phyloP scores from a whole-genome alignment of 1,284 basidiomycete genomes.

The Apiotrichum gamsii region DNA sequence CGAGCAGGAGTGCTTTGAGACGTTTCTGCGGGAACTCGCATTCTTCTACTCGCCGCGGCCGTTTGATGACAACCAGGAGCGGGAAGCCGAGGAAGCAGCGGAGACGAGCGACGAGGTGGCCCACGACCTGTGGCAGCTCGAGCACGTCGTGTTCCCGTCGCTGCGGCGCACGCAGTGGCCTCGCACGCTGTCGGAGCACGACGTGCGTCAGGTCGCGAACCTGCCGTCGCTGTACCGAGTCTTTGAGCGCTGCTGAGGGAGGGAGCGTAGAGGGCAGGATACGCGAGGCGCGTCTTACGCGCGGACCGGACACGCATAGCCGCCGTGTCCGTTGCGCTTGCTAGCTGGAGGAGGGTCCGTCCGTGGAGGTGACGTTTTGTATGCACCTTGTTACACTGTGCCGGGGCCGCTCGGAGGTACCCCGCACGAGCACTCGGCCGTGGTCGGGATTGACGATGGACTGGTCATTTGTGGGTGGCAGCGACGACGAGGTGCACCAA shows the following conservation, averaged over 20 bases:
- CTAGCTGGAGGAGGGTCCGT: background rate
- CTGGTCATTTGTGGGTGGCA: no score
- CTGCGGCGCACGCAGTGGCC: slow-evolving; percentile 56
- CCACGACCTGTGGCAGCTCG: slow-evolving; percentile 71
- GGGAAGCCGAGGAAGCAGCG: slow-evolving; percentile 2
- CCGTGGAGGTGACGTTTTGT: no score
- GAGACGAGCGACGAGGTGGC: slow-evolving; percentile 37
- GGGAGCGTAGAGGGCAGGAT: no score
- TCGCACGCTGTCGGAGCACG: slow-evolving; percentile 2
- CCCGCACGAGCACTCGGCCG: background rate
- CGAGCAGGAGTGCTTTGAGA: slow-evolving; percentile 78
- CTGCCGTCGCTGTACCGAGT: slow-evolving; percentile 82
- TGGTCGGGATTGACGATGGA: slow-evolving; percentile 1
- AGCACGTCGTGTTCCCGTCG: slow-evolving; percentile 79
- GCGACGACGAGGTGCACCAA: no score
- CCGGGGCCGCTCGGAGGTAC: background rate
- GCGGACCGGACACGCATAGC: no score
- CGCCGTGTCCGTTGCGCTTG: background rate
- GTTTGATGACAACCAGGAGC: slow-evolving; percentile 20
- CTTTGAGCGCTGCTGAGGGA: slow-evolving; percentile 83
- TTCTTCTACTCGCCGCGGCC: slow-evolving; percentile 76
- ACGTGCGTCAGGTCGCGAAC: slow-evolving; percentile 78
- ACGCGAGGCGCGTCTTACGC: no score
- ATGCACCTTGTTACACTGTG: background rate
- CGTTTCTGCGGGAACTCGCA: slow-evolving; percentile 80